Base-by-base conservation (phyloP, 371 early-diverging fungal species). In the Mucor plumbeus region DNA sequence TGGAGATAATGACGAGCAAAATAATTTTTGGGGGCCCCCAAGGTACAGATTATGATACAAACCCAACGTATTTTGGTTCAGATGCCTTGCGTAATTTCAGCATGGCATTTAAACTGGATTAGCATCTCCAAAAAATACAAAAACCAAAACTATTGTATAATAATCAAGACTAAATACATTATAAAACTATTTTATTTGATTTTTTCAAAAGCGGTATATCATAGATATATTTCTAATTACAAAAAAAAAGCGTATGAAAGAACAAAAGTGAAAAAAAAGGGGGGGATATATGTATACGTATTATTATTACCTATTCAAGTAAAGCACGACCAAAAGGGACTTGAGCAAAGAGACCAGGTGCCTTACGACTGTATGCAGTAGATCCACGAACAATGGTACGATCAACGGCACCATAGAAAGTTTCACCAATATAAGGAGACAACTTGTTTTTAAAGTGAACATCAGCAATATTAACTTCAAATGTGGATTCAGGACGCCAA, bases 361-460 rank as follows among this genome's bases (percentile, higher is more conserved):
- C 17, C n/a, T 67, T 39, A 17, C 75, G 71, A 53, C 80, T 70
- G 67, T 75, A 93, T 33, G 87, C 91, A 39, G 77, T 78, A 5
- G 82, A 75, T 5, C 94, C 94, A 59, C 94, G 90, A n/a, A 92
- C 83, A 61, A 91, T 78, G 17, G 94, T 92, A 65, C 86, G 84
- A 76, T 87, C 85, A 39, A 93, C 90, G 9, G 78, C 77, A 39
- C 92, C 94, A 44, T 85, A 76, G 60, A 92, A 74, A 0, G 71
- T 68, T 57, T 83, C 78, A 17, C 89, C 91, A 71, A 85, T 76
- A 71, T 93, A 93, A 8, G 93, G 93, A 5, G 92, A 92, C 15
- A 91, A 79, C 80, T 92, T 93, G 77, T 93, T 91, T 74, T 91
- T 90, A 73, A 93, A 93, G 67, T 91, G 89, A 50, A 93, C 84